Base-by-base conservation (phyloP, 2,329 filamentous ascomycete genomes). In the Alternaria ventricosa region DNA sequence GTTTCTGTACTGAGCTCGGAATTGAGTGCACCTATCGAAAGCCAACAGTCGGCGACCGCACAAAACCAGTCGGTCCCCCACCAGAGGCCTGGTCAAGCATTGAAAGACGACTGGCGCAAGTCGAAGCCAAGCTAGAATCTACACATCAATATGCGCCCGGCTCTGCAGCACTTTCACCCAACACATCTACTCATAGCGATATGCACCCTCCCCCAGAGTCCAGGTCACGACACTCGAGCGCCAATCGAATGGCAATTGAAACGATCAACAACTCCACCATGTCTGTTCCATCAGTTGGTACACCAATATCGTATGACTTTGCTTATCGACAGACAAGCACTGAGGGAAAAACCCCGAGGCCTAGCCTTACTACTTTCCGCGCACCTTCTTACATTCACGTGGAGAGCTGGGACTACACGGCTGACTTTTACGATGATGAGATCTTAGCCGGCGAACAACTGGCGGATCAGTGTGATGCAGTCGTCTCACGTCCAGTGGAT, bases 1-100 rank as follows among this genome's bases (percentile, higher is more conserved):
- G 20, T 10, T 75, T 75, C 57, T 75, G 73, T 51, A 73, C 70
- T 18, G 73, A 75, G 47, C 54, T 72, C 22, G 73, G 73, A 3
- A 73, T 75, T 18, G 71, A 75, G 62, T 75, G 73, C 59, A 71
- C 70, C 9, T 74, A 75, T 59, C 66, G 73, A 44, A 72, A 74
- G 50, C 70, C 66, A 11, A 72, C 66, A 15, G 59, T 71, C 15
- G 69, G 66, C 8, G 69, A 73, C 49, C 67, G 71, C 63, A 61
- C 45, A 33, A 73, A 72, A 60, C 46, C 61, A 20, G 28, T 30
- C 36, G 60, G 41, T 47, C 50, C 64, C 11, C 61, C 71, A 6
- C 54, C 71, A 41, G 72, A 75, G 20, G 66, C 69, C 15, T 49
- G 74, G 27, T 60, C 57, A 15, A 72, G 55, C 54, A 71, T 75